Conservation (phyloP, 2,329 filamentous ascomycete species). For the Ambrosiella xylebori region DNA sequence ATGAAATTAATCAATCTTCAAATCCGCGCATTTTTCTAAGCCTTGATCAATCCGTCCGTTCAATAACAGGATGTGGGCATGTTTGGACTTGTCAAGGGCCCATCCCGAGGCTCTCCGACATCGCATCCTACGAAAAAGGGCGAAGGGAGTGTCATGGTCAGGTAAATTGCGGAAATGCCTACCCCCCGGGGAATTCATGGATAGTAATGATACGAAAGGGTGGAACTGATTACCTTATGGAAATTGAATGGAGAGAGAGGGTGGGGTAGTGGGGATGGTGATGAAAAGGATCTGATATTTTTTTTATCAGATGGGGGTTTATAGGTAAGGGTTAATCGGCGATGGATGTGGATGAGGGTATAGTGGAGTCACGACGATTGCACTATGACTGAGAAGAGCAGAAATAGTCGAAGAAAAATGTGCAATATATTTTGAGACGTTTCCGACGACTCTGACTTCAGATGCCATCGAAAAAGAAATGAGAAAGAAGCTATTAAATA, state of each 20-base stretch:
- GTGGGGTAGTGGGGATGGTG: background rate
- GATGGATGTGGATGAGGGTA: background rate
- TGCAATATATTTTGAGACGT: no score
- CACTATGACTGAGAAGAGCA: no score
- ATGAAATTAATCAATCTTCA: no score
- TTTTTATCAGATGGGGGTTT: background rate
- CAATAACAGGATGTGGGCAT: no score
- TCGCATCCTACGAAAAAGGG: background rate
- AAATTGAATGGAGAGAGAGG: background rate
- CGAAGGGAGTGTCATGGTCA: no score
- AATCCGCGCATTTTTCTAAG: no score
- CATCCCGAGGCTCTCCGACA: background rate
- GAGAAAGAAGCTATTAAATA: background rate
- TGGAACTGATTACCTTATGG: background rate
- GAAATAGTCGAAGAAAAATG: no score
- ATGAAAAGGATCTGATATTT: background rate
- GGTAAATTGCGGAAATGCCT: no score
- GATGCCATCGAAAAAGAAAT: background rate
- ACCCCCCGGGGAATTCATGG: no score
- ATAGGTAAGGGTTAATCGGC: background rate
- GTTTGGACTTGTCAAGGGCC: no score
- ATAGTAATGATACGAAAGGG: no score
- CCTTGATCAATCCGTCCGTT: no score
- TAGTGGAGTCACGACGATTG: background rate
- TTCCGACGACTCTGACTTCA: background rate